phyloP scores from a whole-genome alignment of 306 rosid genomes.

The Prunus kanzakura region DNA sequence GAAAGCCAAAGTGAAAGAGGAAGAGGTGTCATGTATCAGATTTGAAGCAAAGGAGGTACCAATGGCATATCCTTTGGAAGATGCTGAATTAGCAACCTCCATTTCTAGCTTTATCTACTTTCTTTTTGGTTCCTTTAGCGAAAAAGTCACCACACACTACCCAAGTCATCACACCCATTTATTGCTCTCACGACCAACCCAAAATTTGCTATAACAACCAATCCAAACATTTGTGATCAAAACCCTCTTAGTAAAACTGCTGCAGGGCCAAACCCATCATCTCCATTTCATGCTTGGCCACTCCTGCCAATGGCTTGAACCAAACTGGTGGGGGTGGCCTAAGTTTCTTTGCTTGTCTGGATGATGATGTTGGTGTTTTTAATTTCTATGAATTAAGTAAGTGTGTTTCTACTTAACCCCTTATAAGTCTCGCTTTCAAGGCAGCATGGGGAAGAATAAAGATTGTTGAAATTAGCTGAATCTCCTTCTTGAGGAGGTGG shows the following conservation, averaged over 20 bases:
- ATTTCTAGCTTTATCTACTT: slow-evolving; percentile 35
- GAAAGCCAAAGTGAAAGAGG: slow-evolving; percentile 24
- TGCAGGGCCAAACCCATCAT: slow-evolving; percentile 29
- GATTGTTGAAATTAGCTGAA: slow-evolving; percentile 24
- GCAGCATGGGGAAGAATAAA: slow-evolving; percentile 19
- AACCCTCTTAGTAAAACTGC: slow-evolving; percentile 47
- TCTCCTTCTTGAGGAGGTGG: slow-evolving; percentile 36
- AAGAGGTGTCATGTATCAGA: slow-evolving; percentile 30
- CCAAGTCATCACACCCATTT: slow-evolving; percentile 57
- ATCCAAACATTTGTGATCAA: slow-evolving; percentile 35
- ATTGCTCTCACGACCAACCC: slow-evolving; percentile 55
- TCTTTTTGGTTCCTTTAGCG: slow-evolving; percentile 32
- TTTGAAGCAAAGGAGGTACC: slow-evolving; percentile 35
- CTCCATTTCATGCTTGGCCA: slow-evolving; percentile 34
- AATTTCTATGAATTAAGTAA: neutral
- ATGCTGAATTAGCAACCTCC: slow-evolving; percentile 57
- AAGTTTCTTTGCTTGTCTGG: neutral
- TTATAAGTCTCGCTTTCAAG: neutral
- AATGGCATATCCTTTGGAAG: slow-evolving; percentile 87
- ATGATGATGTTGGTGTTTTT: slow-evolving; percentile 24
- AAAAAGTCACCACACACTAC: slow-evolving; percentile 15
- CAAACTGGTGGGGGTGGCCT: slow-evolving; percentile 23
- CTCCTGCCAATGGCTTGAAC: slow-evolving; percentile 17
- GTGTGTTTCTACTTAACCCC: neutral
- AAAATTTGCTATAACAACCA: slow-evolving; percentile 50